These are phyloP conservation scores for Rhizopus stolonifer DNA, from an alignment of 371 early-diverging fungal genomes.

Conservation along the genomic window DNA sequence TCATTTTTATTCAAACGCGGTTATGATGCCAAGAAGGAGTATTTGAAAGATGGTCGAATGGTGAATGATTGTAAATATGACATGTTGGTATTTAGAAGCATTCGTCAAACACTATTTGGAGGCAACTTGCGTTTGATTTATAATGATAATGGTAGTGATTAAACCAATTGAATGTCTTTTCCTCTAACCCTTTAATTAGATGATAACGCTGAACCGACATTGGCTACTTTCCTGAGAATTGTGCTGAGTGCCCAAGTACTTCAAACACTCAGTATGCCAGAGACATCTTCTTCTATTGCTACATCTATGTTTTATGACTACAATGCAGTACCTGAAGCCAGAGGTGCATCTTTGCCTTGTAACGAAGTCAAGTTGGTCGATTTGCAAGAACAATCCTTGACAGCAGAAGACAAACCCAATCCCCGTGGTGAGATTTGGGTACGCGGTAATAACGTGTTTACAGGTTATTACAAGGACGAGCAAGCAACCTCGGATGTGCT, in stretches of 20 bases:
- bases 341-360: constrained; percentile 76
- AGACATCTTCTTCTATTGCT: constrained; percentile 55
- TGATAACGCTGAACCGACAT: constrained; percentile 19
- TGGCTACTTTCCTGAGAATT: constrained; percentile 50
- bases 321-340: constrained; percentile 29
- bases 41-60: constrained; percentile 41
- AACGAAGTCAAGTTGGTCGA: constrained; percentile 87
- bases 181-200: constrained; percentile 37
- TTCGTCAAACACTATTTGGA: constrained; percentile 74
- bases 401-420: constrained; percentile 67
- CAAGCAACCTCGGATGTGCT: constrained; percentile 48
- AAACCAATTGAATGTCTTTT: neutral
- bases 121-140: constrained; percentile 71
- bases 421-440: constrained; percentile 76
- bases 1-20: constrained; percentile 51
- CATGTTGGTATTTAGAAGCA: constrained; percentile 50
- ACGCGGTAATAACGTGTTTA: constrained; percentile 59
- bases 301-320: constrained; percentile 65
- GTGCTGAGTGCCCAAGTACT: constrained; percentile 56
- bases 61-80: constrained; percentile 50
- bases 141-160: constrained; percentile 41
- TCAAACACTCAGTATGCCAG: constrained; percentile 59
- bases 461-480: constrained; percentile 57
- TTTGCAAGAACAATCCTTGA: constrained; percentile 66
- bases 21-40: constrained; percentile 29